Evolutionary conservation across 2,329 filamentous ascomycete species (phyloP), one percentile per base, ranked within the genome.

Genomic region (Trichoderma sp.): DNA sequence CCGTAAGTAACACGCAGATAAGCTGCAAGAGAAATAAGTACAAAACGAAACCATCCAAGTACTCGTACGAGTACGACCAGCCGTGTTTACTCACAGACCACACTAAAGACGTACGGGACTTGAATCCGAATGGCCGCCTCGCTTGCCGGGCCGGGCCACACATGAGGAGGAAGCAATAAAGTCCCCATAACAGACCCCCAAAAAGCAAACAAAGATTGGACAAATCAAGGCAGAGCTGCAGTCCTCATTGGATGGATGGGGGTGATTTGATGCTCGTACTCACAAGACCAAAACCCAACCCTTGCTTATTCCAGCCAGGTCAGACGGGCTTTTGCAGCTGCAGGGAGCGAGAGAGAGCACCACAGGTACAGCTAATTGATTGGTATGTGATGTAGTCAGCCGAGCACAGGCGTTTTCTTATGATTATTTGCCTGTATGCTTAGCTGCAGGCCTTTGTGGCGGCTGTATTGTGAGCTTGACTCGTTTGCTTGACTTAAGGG

Each of bases 321-420:
- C 73, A 74, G 73, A 74, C 69, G 71, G 71, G 61, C 73, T 72
- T 58, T 39, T 73, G 73, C 74, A 72, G 74, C 69, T 74, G 72
- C 71, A 70, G 58, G 47, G 70, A 72, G 70, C 24, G 15, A n/a
- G 14, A 34, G 47, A 53, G 21, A 53, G 39, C n/a, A 24, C 47
- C 21, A 53, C 47, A 53, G 47, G 47, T 24, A 53, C 47, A 30
- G 36, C 30, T 28, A 36, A 53, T 39, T 65, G 43, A 65, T 66
- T 56, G 47, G 63, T 36, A 66, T 65, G 15, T 24, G n/a, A 8
- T 58, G n/a, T 39, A 21, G 32, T 36, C 51, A 26, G 30, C 34
- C 28, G 30, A 30, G 62, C 43, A 51, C 39, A 51, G 18, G 9
- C 43, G 43, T 51, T 51, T 47, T 51, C 43, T 51, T n/a, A 51